phyloP scores from a whole-genome alignment of 2,329 filamentous ascomycete species.

The Xylariaceae sp. region DNA sequence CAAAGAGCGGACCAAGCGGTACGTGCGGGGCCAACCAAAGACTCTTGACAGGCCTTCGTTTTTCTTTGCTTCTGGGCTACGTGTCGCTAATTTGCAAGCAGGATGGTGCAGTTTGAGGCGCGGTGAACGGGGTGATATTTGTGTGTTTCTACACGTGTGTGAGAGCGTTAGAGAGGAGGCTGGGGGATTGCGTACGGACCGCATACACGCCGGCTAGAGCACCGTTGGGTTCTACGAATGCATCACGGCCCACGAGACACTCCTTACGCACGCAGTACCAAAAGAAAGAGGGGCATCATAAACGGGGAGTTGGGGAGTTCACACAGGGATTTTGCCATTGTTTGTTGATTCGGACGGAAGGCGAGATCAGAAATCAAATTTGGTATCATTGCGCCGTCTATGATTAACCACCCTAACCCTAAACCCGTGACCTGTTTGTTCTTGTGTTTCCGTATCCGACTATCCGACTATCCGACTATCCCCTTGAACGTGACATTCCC shows the following conservation, averaged over 20 bases:
- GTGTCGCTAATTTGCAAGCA: conserved; percentile 33
- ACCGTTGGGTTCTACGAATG: background rate
- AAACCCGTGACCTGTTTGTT: conserved; percentile 10
- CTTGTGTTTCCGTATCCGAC: background rate
- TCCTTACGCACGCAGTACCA: background rate
- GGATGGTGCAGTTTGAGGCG: conserved; percentile 98
- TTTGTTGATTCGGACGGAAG: background rate
- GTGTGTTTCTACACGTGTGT: background rate
- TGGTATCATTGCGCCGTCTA: conserved; percentile 27
- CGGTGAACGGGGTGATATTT: conserved; percentile 48
- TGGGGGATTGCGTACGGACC: background rate
- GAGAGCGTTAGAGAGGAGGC: background rate
- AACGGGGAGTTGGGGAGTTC: conserved; percentile 21
- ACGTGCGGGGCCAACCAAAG: conserved; percentile 31
- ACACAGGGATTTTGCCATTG: conserved; percentile 6
- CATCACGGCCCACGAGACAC: background rate
- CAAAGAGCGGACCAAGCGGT: conserved; percentile 98
- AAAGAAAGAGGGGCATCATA: background rate
- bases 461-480: background rate
- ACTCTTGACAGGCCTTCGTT: background rate
- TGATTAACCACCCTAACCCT: conserved; percentile 1
- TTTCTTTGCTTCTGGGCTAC: background rate
- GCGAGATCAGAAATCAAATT: conserved; percentile 16
- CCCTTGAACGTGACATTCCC: background rate
- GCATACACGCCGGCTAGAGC: background rate